Conservation (phyloP, 148 eudicot genomes). For the Drosera capensis region DNA sequence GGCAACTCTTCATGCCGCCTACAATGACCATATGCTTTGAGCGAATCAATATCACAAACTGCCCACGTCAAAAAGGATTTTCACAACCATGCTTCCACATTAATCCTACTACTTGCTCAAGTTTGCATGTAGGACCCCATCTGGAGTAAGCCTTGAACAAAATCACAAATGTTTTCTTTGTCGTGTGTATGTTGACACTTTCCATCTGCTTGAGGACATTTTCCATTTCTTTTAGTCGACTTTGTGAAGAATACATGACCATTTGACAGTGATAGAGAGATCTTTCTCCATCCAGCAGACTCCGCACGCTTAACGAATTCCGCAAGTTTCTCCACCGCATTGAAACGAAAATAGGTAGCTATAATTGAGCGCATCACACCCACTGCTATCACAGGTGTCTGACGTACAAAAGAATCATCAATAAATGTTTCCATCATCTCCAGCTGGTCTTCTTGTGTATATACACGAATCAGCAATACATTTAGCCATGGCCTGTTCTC, state of each 20-base stretch:
- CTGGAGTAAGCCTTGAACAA: slow-evolving; percentile 29
- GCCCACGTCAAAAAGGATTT: slow-evolving; percentile 3
- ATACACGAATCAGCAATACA: slow-evolving; percentile 45
- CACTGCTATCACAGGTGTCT: slow-evolving; percentile 20
- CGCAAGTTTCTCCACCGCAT: slow-evolving; percentile 57
- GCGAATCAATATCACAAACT: too few relatives aligned
- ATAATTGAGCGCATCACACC: slow-evolving; percentile 45
- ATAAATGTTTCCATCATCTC: slow-evolving; percentile 64
- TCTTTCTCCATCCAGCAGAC: slow-evolving; percentile 55
- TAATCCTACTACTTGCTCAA: slow-evolving; percentile 43
- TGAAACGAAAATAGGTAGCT: slow-evolving; percentile 32
- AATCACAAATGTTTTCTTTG: slow-evolving; percentile 42
- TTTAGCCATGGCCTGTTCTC: slow-evolving; percentile 58
- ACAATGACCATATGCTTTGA: too few relatives aligned
- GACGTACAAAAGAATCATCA: slow-evolving; percentile 40
- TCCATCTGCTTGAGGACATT: slow-evolving; percentile 63
- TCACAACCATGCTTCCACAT: slow-evolving; percentile 63
- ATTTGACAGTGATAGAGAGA: slow-evolving; percentile 68
- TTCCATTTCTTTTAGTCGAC: slow-evolving; percentile 64
- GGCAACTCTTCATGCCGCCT: too few relatives aligned
- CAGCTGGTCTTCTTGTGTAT: slow-evolving; percentile 49
- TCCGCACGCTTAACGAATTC: slow-evolving; percentile 54
- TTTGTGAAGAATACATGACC: slow-evolving; percentile 55
- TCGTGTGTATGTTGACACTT: slow-evolving; percentile 13
- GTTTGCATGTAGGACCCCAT: slow-evolving; percentile 30